Percentiles rank a stretch among this genome's conserved stretches.
Evolutionary conservation across 164 flowering plant genomes (phyloP).

Genomic region (Stephania yunnanensis): DNA sequence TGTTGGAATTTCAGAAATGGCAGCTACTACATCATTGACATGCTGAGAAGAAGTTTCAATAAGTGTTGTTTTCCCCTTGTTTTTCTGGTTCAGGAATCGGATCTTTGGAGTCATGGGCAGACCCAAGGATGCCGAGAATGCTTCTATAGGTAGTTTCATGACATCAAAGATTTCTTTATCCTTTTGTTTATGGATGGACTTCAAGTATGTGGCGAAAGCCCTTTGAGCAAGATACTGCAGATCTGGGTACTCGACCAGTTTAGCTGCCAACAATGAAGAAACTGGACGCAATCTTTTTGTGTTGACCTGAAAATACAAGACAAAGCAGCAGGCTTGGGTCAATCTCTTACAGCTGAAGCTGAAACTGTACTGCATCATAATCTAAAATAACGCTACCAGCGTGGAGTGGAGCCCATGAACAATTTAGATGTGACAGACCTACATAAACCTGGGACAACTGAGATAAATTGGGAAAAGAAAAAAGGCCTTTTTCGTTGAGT

Average conservation of each 20-base stretch:
- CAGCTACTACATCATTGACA: conserved; percentile 22
- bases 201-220: conserved; percentile 77
- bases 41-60: conserved; percentile 25
- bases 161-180: conserved; percentile 84
- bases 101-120: conserved; percentile 79
- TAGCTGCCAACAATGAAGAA: conserved; percentile 50
- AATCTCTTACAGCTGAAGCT: too few relatives aligned
- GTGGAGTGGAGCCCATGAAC: too few relatives aligned
- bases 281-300: conserved; percentile 53
- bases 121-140: conserved; percentile 80
- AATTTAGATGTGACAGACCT: too few relatives aligned
- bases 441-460: too few relatives aligned
- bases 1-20: conserved; percentile 13
- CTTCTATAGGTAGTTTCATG: conserved; percentile 58
- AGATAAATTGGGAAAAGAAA: too few relatives aligned
- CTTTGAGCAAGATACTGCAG: conserved; percentile 63
- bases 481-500: too few relatives aligned
- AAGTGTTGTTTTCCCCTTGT: conserved; percentile 18
- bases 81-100: conserved; percentile 56
- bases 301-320: conserved; percentile 49
- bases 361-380: too few relatives aligned
- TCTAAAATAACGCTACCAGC: not conserved
- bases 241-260: conserved; percentile 64
- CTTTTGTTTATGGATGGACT: conserved; percentile 51
- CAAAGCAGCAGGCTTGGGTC: too few relatives aligned